Conservation (phyloP, 768 basidiomycete genomes). For the Tephrocybe rancida region DNA sequence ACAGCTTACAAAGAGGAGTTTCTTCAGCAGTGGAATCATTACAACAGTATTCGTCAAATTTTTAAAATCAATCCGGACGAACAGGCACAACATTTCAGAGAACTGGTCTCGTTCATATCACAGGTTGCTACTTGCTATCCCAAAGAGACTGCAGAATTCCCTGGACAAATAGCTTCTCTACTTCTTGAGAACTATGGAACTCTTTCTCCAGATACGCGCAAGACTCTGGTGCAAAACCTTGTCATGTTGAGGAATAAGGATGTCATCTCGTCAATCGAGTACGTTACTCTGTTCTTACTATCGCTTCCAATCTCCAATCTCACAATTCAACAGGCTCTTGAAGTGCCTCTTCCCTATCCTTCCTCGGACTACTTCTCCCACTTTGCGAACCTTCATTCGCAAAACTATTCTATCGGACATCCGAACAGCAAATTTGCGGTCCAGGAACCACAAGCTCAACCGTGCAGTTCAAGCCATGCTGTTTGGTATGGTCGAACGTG, state of each 20-base stretch:
- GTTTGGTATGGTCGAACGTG: conserved; percentile 94
- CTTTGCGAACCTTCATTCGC: conserved; percentile 84
- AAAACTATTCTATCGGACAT: conserved; percentile 95
- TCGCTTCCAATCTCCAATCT: conserved; percentile 1
- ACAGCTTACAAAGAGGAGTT: conserved; percentile 93
- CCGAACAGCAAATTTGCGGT: conserved; percentile 82
- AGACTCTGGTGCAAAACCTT: conserved; percentile 84
- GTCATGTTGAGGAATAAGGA: conserved; percentile 93
- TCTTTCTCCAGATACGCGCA: conserved; percentile 80
- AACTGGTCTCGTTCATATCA: conserved; percentile 84
- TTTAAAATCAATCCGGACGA: conserved; percentile 83
- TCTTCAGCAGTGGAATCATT: conserved; percentile 95
- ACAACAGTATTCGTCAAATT: conserved; percentile 84
- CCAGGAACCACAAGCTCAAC: conserved; percentile 95
- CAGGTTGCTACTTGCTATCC: conserved; percentile 95
- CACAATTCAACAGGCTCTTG: conserved; percentile 61
- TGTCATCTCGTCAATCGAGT: conserved; percentile 93
- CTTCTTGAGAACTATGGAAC: conserved; percentile 79
- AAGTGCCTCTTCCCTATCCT: conserved; percentile 93
- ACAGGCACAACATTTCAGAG: conserved; percentile 81
- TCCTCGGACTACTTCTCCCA: conserved; percentile 87
- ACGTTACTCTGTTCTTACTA: conserved; percentile 32
- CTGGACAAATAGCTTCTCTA: conserved; percentile 74
- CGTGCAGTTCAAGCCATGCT: conserved; percentile 94
- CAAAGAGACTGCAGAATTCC: conserved; percentile 84